Base-by-base conservation (phyloP, 2,329 filamentous ascomycete species). In the Rhynchosporium graminicola region DNA sequence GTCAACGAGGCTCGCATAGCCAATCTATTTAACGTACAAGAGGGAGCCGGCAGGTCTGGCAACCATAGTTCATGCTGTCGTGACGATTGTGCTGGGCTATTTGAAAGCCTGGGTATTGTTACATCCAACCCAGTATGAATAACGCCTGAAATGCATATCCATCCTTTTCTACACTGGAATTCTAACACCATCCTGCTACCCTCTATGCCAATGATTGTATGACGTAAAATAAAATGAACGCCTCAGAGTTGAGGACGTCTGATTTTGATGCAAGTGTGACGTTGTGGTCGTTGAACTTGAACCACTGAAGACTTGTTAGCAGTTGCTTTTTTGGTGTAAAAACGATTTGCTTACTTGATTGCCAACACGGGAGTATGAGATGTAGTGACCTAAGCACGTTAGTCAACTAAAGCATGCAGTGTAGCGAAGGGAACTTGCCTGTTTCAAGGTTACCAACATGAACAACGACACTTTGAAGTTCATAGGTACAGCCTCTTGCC, bases 381-480 rank as follows among this genome's bases (percentile, higher is more conserved):
- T 87, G 72, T 96, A 97, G 74, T 97, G 92, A 15, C 93, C 78
- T 78, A 51, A 8, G n/a, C 4, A 26, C 62, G n/a, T 72, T 58
- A 70, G 66, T 46, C 52, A 47, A 15, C 2, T 6, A 28, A 20
- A 20, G 4, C n/a, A 42, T 45, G 20, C n/a, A 29, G 20, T n/a
- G 46, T 13, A 33, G 15, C 36, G 26, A 33, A n/a, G 26, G 2
- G 2, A 15, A 47, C 72, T 66, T 67, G 78, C 77, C 94, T 1
- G 91, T 92, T 71, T 97, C 92, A 62, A 97, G 89, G 75, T 94
- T 92, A 57, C 94, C 94, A 64, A 96, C 91, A 73, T 98, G 94
- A 45, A 97, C 93, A 28, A 98, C 89, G 2, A 97, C 93, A 65
- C 90, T 92, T 20, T 93, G 83, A 0, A 98, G 83, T 69, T 97